Evolutionary conservation across 805 yeast species (phyloP), one percentile per base, ranked within the genome.

Genomic region (Ogataea corticis): DNA sequence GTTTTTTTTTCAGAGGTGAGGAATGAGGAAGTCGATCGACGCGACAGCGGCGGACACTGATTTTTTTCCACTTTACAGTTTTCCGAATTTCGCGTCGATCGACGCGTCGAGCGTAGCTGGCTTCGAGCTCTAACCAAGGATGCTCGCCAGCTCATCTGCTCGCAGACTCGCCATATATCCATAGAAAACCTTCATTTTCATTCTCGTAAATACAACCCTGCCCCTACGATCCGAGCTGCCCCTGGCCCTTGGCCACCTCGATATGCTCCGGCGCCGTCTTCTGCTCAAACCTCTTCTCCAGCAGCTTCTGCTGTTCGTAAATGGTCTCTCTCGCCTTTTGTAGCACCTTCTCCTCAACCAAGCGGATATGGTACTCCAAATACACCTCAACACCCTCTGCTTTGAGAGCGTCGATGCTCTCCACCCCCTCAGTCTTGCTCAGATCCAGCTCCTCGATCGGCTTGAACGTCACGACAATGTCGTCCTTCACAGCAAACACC

Each of bases 401-500:
- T 25, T 51, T 50, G 38, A 54, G 46, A 28, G 50, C 57, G 2
- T 44, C 42, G 12, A 51, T 33, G 29, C 44, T 43, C 12, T 34
- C 41, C 18, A 38, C 50, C 11, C 44, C 38, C 16, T 45, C 48
- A 11, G 41, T 37, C 29, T 33, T 48, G 41, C 42, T 30, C 32
- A 42, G n/a, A 30, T 50, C 50, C 25, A 51, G 37, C 33, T 50
- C 49, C 7, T 49, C 59, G 31, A 56, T 55, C 33, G 61, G 59
- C 16, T 35, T 43, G 40, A 64, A 63, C 23, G 55, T 49, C 19
- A 64, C 58, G 17, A 64, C 47, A 28, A 59, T 57, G 38, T 61
- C 62, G 14, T 57, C 57, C 48, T 67, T 67, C 28, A 67, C 71
- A 4, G 67, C 71, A 50, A 67, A 66, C 5, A 67, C 70, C 19